A percentile compares a stretch with the other conserved stretches of the same genome.
Evolutionary conservation across 2,329 filamentous ascomycete species (phyloP).

Genomic region (Atkinsonella hypoxylon): DNA sequence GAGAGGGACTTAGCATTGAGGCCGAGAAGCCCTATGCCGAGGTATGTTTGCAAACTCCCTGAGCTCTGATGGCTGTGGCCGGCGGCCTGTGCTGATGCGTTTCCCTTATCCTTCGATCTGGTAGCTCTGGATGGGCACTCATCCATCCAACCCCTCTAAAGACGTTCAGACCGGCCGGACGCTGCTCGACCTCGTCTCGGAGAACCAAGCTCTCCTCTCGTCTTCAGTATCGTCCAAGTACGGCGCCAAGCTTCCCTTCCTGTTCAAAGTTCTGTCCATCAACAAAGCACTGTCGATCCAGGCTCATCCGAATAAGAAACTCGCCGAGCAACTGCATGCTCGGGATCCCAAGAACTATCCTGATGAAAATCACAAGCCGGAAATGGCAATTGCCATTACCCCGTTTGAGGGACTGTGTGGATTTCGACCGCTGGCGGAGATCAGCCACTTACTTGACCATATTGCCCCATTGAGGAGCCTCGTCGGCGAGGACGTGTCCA

Average conservation of each 20-base stretch:
- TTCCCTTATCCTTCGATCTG: not conserved
- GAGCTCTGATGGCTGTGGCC: not conserved
- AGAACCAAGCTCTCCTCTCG: constrained; percentile 76
- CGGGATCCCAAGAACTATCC: constrained; percentile 90
- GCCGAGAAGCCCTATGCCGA: constrained; percentile 89
- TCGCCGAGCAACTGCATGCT: constrained; percentile 73
- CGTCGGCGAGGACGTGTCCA: constrained; percentile 52
- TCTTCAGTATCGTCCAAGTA: constrained; percentile 61
- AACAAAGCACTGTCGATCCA: constrained; percentile 94
- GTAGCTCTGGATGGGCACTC: constrained; percentile 97
- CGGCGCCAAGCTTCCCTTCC: constrained; percentile 75
- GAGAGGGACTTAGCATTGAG: constrained; percentile 63
- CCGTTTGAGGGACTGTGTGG: constrained; percentile 93
- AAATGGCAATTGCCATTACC: constrained; percentile 97
- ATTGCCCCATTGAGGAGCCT: constrained; percentile 48
- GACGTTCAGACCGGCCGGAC: constrained; percentile 74
- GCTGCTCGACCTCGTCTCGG: constrained; percentile 75
- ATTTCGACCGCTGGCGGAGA: constrained; percentile 79
- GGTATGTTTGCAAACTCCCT: constrained; percentile 35
- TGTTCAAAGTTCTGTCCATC: constrained; percentile 97
- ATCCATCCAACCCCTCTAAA: constrained; percentile 89
- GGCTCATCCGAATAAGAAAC: constrained; percentile 90
- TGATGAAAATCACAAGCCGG: constrained; percentile 98
- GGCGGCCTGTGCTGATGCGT: no score
- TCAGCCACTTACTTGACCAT: constrained; percentile 65